These are phyloP conservation scores for Coprinopsis cinerea DNA, from an alignment of 768 basidiomycete species.

Conservation along the genomic window DNA sequence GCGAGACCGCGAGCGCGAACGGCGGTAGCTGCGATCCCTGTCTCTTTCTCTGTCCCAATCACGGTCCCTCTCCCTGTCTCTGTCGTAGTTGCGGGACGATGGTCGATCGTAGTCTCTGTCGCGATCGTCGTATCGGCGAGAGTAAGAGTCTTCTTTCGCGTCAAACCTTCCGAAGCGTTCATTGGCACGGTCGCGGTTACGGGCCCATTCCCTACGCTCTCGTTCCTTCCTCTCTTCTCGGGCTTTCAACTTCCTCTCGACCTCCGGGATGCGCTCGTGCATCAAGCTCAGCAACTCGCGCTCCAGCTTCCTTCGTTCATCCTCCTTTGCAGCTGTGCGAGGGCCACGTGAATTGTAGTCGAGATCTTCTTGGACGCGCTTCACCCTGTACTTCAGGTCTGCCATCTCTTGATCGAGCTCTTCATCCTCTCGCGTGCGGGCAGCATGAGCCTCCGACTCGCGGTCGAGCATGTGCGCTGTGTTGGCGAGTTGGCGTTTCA, in stretches of 20 bases:
- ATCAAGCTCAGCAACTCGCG: conserved; percentile 78
- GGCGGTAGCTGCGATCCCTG: conserved; percentile 12
- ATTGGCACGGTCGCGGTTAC: conserved; percentile 81
- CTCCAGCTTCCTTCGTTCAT: conserved; percentile 82
- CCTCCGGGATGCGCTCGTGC: conserved; percentile 88
- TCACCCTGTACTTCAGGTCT: conserved; percentile 79
- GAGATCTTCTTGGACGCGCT: conserved; percentile 84
- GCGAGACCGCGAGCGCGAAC: conserved; percentile 13
- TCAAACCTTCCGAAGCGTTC: conserved; percentile 71
- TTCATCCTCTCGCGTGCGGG: conserved; percentile 75
- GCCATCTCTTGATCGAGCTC: conserved; percentile 86
- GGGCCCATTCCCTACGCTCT: conserved; percentile 72
- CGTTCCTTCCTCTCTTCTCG: conserved; percentile 69
- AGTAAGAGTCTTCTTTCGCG: conserved; percentile 38
- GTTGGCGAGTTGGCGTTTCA: conserved; percentile 77
- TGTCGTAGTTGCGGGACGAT: conserved; percentile 17
- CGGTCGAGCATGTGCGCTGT: conserved; percentile 79
- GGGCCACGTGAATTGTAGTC: conserved; percentile 81
- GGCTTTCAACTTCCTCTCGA: conserved; percentile 79
- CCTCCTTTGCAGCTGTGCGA: conserved; percentile 66
- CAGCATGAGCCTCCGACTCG: conserved; percentile 54
- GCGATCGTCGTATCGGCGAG: conserved; percentile 27
- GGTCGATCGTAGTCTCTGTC: conserved; percentile 23
- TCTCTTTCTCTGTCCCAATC: conserved; percentile 19
- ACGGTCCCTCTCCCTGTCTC: conserved; percentile 18